A percentile compares a stretch with the other conserved stretches of the same genome.
Evolutionary conservation across 306 rosid species (phyloP).

Genomic region (Herpetospermum pedunculosum): DNA sequence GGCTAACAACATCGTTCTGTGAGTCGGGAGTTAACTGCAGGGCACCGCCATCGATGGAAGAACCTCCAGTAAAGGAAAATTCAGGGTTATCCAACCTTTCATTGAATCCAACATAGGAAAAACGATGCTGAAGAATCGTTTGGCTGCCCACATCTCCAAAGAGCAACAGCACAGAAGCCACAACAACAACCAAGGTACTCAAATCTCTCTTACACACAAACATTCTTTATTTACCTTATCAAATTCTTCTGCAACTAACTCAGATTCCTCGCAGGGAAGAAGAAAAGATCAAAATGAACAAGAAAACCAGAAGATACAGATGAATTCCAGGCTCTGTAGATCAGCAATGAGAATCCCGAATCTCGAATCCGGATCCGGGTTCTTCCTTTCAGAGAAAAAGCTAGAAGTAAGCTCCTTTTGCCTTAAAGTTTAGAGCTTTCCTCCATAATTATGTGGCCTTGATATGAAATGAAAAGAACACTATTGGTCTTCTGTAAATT

Average conservation of each 20-base stretch:
- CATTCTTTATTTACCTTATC: background rate
- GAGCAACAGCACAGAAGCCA: background rate
- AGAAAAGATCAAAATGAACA: background rate
- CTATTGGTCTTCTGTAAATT: background rate
- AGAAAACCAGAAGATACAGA: background rate
- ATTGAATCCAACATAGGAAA: constrained; percentile 3
- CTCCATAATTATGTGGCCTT: background rate
- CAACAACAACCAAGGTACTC: background rate
- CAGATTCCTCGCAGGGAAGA: background rate
- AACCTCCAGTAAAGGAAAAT: background rate
- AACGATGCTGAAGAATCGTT: background rate
- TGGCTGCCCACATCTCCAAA: background rate
- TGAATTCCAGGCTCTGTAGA: background rate
- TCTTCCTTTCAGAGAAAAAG: background rate
- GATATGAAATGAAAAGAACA: background rate
- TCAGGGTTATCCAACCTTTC: background rate
- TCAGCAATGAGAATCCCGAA: background rate
- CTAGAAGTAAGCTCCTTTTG: background rate
- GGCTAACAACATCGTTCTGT: background rate
- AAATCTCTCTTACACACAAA: background rate
- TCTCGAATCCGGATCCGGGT: background rate
- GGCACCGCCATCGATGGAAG: constrained; percentile 11
- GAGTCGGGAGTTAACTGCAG: constrained; percentile 39
- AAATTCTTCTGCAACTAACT: background rate
- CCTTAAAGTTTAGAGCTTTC: background rate